These are phyloP conservation scores for Gymnopilus dilepis DNA, from an alignment of 768 basidiomycete species.

Conservation along the genomic window DNA sequence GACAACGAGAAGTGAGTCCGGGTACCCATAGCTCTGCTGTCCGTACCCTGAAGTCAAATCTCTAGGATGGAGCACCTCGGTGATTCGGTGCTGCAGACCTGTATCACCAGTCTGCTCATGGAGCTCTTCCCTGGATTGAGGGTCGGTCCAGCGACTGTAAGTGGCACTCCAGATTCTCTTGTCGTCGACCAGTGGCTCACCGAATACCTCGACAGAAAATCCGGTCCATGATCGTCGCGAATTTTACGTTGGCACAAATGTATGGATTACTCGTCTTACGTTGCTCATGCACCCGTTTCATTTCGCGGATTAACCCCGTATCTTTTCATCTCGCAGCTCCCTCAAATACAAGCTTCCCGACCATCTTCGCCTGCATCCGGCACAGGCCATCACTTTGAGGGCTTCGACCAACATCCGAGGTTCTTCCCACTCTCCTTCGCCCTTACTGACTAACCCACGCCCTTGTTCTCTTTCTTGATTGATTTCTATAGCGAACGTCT, in stretches of 20 bases:
- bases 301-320: neutral
- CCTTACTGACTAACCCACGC: slow-evolving; percentile 4
- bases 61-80: slow-evolving; percentile 77
- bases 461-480: neutral
- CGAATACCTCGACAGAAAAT: slow-evolving; percentile 63
- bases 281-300: neutral
- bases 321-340: slow-evolving; percentile 48
- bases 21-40: neutral
- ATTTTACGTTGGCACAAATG: slow-evolving; percentile 75
- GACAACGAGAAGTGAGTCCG: slow-evolving; percentile 77
- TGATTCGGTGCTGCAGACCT: slow-evolving; percentile 71
- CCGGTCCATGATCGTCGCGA: slow-evolving; percentile 75
- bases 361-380: slow-evolving; percentile 65
- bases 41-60: slow-evolving; percentile 8
- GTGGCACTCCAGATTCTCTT: slow-evolving; percentile 22
- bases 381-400: slow-evolving; percentile 73
- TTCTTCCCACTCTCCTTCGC: slow-evolving; percentile 29
- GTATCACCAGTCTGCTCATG: slow-evolving; percentile 67
- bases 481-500: slow-evolving; percentile 65
- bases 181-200: slow-evolving; percentile 5
- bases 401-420: slow-evolving; percentile 79
- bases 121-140: slow-evolving; percentile 70
- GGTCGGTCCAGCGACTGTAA: slow-evolving; percentile 80
- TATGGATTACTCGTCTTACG: slow-evolving; percentile 49
- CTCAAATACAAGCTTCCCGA: slow-evolving; percentile 68